Percentiles rank a stretch among this genome's conserved stretches.
phyloP scores from a whole-genome alignment of 2,329 filamentous ascomycete species.

The Capronia coronata region DNA sequence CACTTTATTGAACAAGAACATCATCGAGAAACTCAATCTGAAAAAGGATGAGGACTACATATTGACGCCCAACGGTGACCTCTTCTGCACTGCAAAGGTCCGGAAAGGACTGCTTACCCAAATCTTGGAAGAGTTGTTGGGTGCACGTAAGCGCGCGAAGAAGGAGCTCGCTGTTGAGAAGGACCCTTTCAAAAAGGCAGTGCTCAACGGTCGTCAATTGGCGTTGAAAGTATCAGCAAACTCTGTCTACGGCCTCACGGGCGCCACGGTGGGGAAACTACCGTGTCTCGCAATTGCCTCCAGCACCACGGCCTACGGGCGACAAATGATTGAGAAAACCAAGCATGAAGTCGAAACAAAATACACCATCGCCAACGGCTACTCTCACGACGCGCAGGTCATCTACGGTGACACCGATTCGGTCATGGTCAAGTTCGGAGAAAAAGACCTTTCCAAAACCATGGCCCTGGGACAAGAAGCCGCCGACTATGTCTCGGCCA shows the following conservation, averaged over 20 bases:
- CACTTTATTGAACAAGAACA: conserved; percentile 73
- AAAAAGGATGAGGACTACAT: conserved; percentile 94
- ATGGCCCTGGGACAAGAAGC: conserved; percentile 97
- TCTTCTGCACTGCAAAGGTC: conserved; percentile 81
- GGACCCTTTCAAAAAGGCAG: conserved; percentile 95
- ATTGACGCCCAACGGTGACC: conserved; percentile 86
- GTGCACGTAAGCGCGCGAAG: conserved; percentile 92
- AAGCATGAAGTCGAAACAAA: conserved; percentile 88
- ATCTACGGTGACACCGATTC: conserved; percentile 99
- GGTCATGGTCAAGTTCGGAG: conserved; percentile 98
- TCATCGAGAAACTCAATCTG: conserved; percentile 67
- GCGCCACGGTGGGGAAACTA: conserved; percentile 90
- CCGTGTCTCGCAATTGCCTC: conserved; percentile 92
- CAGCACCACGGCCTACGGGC: conserved; percentile 93
- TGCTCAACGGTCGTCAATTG: conserved; percentile 92
- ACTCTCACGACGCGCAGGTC: conserved; percentile 88
- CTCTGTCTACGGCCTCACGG: conserved; percentile 94
- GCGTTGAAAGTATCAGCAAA: conserved; percentile 96
- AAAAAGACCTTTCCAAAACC: conserved; percentile 73
- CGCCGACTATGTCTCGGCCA: conserved; percentile 76
- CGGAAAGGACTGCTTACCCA: conserved; percentile 88
- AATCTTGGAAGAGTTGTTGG: conserved; percentile 86
- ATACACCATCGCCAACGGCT: conserved; percentile 91
- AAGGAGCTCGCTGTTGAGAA: conserved; percentile 80
- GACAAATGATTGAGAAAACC: conserved; percentile 98